Evolutionary conservation across 140 eudicot genomes (phyloP).

Genomic region (Stevia rebaudiana): DNA sequence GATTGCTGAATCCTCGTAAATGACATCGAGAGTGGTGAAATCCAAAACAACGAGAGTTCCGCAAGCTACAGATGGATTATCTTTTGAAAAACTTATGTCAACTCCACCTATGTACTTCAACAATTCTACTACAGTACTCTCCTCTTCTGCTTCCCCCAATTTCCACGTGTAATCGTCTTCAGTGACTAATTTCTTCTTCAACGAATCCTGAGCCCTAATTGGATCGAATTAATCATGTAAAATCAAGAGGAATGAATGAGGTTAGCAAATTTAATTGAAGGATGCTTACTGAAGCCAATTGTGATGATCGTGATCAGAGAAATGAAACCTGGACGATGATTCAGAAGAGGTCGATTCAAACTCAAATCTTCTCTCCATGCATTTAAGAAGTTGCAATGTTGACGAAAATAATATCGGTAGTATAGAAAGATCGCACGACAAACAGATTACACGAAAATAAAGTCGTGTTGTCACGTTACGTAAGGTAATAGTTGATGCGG

Average conservation of each 20-base stretch:
- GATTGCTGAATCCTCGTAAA: slow-evolving; percentile 56
- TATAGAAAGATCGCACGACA: background rate
- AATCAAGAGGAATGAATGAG: background rate
- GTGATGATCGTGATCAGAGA: slow-evolving; percentile 7
- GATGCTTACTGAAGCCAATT: slow-evolving; percentile 27
- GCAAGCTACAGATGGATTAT: slow-evolving; percentile 69
- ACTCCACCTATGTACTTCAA: slow-evolving; percentile 86
- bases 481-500: no score
- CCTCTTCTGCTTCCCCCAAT: slow-evolving; percentile 29
- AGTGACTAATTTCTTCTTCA: slow-evolving; percentile 48
- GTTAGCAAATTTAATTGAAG: background rate
- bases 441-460: no score
- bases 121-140: slow-evolving; percentile 23
- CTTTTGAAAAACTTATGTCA: slow-evolving; percentile 74
- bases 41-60: slow-evolving; percentile 80
- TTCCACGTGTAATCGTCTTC: slow-evolving; percentile 68
- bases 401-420: background rate
- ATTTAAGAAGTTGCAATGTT: slow-evolving; percentile 1
- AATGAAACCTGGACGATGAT: slow-evolving; percentile 17
- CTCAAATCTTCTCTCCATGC: slow-evolving; percentile 19
- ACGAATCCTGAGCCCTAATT: slow-evolving; percentile 61
- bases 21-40: slow-evolving; percentile 45
- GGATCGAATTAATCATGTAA: slow-evolving; percentile 9
- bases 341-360: slow-evolving; percentile 10
- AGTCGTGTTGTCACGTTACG: no score